Conservation (phyloP, 805 yeast species). For the Teunomyces gatunensis region DNA sequence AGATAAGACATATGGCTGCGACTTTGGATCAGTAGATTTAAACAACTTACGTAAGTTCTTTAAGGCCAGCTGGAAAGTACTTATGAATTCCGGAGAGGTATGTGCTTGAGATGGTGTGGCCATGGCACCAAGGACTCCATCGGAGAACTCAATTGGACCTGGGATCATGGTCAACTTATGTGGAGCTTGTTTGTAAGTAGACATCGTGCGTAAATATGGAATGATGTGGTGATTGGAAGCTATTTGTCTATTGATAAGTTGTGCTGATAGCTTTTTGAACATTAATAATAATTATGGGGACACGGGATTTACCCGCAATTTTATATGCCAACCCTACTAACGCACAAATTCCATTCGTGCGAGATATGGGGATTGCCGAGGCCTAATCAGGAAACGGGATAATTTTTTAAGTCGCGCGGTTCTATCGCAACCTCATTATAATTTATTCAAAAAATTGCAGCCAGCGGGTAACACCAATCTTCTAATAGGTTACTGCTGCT, state of each 20-base stretch:
- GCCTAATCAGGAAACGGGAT: background rate
- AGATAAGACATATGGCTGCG: constrained; percentile 78
- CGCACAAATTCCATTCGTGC: constrained; percentile 2
- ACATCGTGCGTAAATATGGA: constrained; percentile 19
- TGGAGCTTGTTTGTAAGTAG: constrained; percentile 38
- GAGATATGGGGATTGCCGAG: constrained; percentile 2
- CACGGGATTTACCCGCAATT: background rate
- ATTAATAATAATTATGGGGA: background rate
- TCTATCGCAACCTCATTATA: too few species aligned
- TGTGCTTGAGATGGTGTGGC: constrained; percentile 85
- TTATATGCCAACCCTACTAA: background rate
- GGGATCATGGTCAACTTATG: constrained; percentile 64
- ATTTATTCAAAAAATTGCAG: background rate
- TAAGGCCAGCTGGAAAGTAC: constrained; percentile 68
- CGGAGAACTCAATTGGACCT: constrained; percentile 85
- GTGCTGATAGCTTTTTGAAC: background rate
- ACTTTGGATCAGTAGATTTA: constrained; percentile 59
- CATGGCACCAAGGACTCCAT: constrained; percentile 75
- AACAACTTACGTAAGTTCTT: constrained; percentile 69
- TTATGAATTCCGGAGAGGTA: constrained; percentile 79
- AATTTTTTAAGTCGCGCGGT: background rate
- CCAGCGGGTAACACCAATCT: background rate
- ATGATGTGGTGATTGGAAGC: background rate
- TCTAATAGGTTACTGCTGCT: background rate
- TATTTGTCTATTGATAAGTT: background rate